These are phyloP conservation scores for Crithidia expoeki DNA, from an alignment of 208 protist species.

Conservation along the genomic window DNA sequence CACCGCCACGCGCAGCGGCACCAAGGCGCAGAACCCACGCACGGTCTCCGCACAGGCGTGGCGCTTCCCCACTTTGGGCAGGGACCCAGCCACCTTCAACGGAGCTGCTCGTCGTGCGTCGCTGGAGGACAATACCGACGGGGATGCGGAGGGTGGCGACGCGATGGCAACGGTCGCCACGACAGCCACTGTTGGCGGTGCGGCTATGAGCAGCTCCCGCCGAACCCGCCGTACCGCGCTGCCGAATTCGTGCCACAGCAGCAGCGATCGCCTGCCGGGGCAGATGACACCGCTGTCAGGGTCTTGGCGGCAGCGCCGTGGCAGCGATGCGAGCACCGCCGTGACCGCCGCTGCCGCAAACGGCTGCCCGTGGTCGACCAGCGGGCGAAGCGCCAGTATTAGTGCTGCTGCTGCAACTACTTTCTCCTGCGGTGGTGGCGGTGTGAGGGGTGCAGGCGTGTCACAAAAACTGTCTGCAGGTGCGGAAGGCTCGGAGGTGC, in stretches of 20 bases:
- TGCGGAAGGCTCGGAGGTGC: neutral
- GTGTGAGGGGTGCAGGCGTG: neutral
- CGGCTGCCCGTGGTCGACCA: neutral
- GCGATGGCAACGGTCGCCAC: neutral
- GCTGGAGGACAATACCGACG: slow-evolving; percentile 4
- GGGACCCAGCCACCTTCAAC: slow-evolving; percentile 1
- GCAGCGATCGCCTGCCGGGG: neutral
- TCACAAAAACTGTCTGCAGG: neutral
- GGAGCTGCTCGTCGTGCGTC: neutral
- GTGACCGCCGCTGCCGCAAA: neutral
- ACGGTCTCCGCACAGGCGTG: slow-evolving; percentile 43
- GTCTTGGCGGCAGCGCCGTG: slow-evolving; percentile 7
- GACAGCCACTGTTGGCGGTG: neutral
- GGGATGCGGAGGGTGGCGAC: neutral
- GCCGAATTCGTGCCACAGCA: slow-evolving; percentile 7
- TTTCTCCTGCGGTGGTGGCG: neutral
- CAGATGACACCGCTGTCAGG: slow-evolving; percentile 3
- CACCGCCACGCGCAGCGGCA: neutral
- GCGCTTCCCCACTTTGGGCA: slow-evolving; percentile 45
- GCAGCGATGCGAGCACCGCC: slow-evolving; percentile 1
- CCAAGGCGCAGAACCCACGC: neutral
- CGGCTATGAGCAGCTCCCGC: slow-evolving; percentile 2
- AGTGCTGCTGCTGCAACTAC: neutral
- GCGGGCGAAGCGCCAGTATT: neutral
- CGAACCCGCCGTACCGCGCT: slow-evolving; percentile 10